These are phyloP conservation scores for Claviceps humidiphila DNA, from an alignment of 2,329 filamentous ascomycete species.

Conservation along the genomic window DNA sequence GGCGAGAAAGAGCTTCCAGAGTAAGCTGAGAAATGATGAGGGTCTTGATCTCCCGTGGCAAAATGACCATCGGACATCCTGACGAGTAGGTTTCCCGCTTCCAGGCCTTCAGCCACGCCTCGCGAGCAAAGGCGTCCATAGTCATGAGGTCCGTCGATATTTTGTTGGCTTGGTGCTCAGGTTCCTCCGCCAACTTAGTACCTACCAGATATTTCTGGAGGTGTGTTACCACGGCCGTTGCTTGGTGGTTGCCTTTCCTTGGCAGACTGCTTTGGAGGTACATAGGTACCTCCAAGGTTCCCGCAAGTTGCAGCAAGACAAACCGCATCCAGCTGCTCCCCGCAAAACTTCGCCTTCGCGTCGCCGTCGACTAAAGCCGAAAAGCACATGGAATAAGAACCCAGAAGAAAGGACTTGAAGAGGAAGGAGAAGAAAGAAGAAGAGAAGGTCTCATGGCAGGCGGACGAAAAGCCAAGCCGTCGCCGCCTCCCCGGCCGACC, in stretches of 20 bases:
- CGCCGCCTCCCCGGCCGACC: slow-evolving; percentile 38
- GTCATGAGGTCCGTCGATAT: neutral
- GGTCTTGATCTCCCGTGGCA: slow-evolving; percentile 1
- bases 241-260: no score
- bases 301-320: no score
- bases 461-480: slow-evolving; percentile 38
- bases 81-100: neutral
- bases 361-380: no score
- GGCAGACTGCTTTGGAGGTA: no score
- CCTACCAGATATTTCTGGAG: no score
- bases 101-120: neutral
- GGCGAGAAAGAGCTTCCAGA: neutral
- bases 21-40: neutral
- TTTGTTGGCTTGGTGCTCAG: no score
- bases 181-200: neutral
- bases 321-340: no score
- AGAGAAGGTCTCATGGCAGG: slow-evolving; percentile 24
- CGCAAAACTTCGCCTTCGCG: no score
- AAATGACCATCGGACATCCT: neutral
- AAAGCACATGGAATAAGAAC: neutral
- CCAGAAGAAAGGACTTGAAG: neutral
- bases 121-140: slow-evolving; percentile 26
- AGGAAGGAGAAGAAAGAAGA: neutral
- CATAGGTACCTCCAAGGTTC: no score
- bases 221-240: no score